Base-by-base conservation (phyloP, 345 rosid species). In the Salix exigua region DNA sequence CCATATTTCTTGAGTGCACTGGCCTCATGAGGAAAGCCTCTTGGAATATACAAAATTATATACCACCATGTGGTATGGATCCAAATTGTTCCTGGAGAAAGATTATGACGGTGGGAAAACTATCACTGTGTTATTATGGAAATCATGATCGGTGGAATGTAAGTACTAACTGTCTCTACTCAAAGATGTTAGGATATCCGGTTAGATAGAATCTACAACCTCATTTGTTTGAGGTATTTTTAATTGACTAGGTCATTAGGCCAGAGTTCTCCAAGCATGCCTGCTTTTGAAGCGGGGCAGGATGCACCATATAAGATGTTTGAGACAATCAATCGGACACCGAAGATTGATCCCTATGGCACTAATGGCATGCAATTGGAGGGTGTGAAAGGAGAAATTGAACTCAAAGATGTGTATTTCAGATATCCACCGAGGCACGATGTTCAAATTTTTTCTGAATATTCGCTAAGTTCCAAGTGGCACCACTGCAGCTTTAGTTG, bases 231-330 rank as follows among this genome's bases (percentile, higher is more conserved):
- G 19, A 25, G 46, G 35, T 67, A 18, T 51, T 61, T 38, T 75
- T 74, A 37, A 37, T 1, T 7, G 48, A 64, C 58, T 60, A 90
- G 90, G 86, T 86, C 90, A 16, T 18, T 89, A 74, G 90, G 92
- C 9, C 95, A 89, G 85, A 84, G 91, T 66, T 86, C 89, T 53
- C 95, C 95, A 28, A 76, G 79, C 68, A 0, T 91, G 64, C 86
- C 84, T 79, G 91, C 94, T 25, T 91, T 91, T 75, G 91, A 90
- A 38, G 80, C 90, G 11, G 94, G 92, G 44, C 84, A 83, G 79
- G 92, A 92, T 7, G 94, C 94, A 6, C 92, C 91, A 0, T 88
- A 85, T 71, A 89, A 89, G 82, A 91, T 91, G 92, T 91, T 89
- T 31, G 89, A 91, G 79, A 86, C 92, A 18, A 91, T 91, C 74